Conservation (phyloP, 345 rosid genomes). For the Eucalyptus tenuipes region DNA sequence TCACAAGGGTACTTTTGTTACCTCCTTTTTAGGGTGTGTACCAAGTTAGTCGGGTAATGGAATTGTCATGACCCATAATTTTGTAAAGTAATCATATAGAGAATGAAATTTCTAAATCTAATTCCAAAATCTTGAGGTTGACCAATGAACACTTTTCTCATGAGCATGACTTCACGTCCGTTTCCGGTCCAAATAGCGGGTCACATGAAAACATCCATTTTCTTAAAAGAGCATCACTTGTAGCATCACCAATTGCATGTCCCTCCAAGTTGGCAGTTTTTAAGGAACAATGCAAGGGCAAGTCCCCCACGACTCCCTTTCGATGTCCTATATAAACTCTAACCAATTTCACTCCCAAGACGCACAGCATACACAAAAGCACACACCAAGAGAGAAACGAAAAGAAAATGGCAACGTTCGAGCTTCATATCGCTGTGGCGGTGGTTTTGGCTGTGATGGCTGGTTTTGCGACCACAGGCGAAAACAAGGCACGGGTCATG, state of each 20-base stretch:
- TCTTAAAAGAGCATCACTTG: neutral
- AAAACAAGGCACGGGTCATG: neutral
- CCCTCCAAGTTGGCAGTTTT: neutral
- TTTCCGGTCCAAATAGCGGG: neutral
- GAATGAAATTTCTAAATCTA: neutral
- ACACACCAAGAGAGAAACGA: neutral
- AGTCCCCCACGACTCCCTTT: neutral
- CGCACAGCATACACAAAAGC: neutral
- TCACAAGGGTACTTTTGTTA: too few species aligned
- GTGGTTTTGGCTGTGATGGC: neutral
- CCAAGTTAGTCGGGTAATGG: neutral
- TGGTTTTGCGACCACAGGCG: neutral
- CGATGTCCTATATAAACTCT: neutral
- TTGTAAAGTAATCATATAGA: neutral
- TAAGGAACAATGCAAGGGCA: neutral
- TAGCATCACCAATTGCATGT: neutral
- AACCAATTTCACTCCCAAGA: neutral
- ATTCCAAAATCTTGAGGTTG: neutral
- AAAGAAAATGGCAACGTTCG: neutral
- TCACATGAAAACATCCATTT: neutral
- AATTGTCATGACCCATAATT: too few species aligned
- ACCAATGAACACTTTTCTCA: neutral
- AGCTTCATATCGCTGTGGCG: neutral
- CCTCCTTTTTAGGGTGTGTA: fast-evolving
- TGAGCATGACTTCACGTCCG: neutral